These are phyloP conservation scores for Tephrocybe sp. DNA, from an alignment of 768 basidiomycete genomes.

Conservation along the genomic window DNA sequence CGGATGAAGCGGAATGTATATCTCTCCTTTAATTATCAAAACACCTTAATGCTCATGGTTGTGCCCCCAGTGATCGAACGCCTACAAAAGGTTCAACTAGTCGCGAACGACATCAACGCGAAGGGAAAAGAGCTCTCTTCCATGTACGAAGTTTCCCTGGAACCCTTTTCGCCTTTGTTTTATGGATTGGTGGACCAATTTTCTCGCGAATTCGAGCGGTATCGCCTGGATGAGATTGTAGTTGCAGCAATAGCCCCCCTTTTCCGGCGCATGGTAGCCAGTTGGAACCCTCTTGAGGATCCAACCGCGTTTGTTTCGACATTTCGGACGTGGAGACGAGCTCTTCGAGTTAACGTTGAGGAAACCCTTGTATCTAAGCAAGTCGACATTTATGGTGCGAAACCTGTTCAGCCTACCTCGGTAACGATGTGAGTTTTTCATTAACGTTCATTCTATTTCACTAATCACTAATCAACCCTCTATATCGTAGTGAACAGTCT, in stretches of 20 bases:
- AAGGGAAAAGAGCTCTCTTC: conserved; percentile 64
- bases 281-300: conserved; percentile 85
- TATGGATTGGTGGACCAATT: conserved; percentile 70
- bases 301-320: conserved; percentile 61
- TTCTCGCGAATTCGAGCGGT: conserved; percentile 68
- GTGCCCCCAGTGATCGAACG: conserved; percentile 63
- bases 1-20: conserved; percentile 77
- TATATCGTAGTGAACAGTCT: conserved; percentile 43
- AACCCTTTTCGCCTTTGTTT: conserved; percentile 70
- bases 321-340: conserved; percentile 69
- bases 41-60: neutral
- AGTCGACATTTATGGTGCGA: conserved; percentile 58
- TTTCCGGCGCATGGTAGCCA: conserved; percentile 67
- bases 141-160: conserved; percentile 68
- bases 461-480: neutral
- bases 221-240: conserved; percentile 86
- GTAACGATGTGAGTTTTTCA: conserved; percentile 33
- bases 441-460: neutral
- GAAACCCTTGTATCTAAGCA: conserved; percentile 42
- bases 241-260: conserved; percentile 88
- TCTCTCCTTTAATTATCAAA: conserved; percentile 10
- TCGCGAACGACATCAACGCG: conserved; percentile 67
- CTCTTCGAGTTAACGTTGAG: conserved; percentile 53
- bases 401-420: conserved; percentile 27
- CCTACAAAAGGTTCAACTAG: conserved; percentile 71